A percentile compares a stretch with the other conserved stretches of the same genome.
Conservation (phyloP, 345 rosid genomes). For the Bruguiera parviflora region DNA sequence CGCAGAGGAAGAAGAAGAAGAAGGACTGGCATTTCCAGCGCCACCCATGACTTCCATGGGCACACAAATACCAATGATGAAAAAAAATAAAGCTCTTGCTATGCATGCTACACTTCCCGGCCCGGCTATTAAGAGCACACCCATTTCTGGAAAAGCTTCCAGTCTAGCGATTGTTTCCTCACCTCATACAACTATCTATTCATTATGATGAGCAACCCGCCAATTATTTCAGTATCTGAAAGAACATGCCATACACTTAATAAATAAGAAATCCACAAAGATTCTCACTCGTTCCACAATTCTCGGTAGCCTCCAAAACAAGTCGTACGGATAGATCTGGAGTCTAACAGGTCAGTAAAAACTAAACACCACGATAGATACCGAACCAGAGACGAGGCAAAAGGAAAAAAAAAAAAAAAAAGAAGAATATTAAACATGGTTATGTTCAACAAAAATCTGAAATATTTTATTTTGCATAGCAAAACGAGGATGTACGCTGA, state of each 20-base stretch:
- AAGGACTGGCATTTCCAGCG: slow-evolving; percentile 36
- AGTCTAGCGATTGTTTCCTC: slow-evolving; percentile 17
- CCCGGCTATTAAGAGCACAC: slow-evolving; percentile 23
- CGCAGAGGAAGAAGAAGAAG: slow-evolving; percentile 38
- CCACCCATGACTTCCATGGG: slow-evolving; percentile 33
- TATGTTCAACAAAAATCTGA: background rate
- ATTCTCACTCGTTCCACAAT: background rate
- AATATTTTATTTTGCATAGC: background rate
- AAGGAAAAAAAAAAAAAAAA: background rate
- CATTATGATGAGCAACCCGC: slow-evolving; percentile 11
- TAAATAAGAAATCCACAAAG: background rate
- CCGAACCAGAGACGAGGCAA: background rate
- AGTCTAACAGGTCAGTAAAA: background rate
- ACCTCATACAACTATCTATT: slow-evolving; percentile 20
- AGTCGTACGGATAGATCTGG: too few species aligned
- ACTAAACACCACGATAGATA: background rate
- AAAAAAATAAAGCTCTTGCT: slow-evolving; percentile 26
- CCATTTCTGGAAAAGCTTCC: slow-evolving; percentile 29
- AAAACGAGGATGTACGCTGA: background rate
- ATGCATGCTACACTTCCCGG: slow-evolving; percentile 3
- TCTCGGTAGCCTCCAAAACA: background rate
- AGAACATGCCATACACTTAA: slow-evolving; percentile 7
- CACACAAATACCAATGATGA: slow-evolving; percentile 36
- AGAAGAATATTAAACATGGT: background rate
- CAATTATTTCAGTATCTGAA: slow-evolving; percentile 8